Evolutionary conservation across 345 rosid species (phyloP).

Genomic region (Geranium rotundifolium): DNA sequence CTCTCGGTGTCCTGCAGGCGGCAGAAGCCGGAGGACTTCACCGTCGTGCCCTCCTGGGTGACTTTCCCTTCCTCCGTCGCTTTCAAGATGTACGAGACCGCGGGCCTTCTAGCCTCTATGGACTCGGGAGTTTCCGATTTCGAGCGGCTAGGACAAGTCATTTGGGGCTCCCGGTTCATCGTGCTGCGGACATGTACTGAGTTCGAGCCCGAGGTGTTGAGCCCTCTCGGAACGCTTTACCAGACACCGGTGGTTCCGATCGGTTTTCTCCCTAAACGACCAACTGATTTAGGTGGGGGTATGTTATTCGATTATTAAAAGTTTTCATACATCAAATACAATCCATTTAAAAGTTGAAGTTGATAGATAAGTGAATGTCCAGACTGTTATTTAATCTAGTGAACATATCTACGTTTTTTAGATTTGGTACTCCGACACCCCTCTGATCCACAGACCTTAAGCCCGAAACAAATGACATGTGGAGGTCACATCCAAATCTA

Average conservation of each 20-base stretch:
- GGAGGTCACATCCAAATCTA: too few species aligned
- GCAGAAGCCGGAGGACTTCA: constrained; percentile 17
- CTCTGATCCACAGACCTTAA: too few species aligned
- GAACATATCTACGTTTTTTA: too few species aligned
- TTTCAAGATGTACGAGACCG: constrained; percentile 10
- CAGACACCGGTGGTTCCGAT: constrained; percentile 2
- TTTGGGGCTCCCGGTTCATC: constrained; percentile 3
- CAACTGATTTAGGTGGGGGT: too few species aligned
- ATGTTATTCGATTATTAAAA: too few species aligned
- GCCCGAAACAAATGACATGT: too few species aligned
- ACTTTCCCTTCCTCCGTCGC: constrained; percentile 10
- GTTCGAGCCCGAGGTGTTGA: constrained; percentile 10
- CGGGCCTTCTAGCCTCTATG: constrained; percentile 1
- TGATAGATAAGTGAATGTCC: too few species aligned
- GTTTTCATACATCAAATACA: too few species aligned
- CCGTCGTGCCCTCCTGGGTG: constrained; percentile 23
- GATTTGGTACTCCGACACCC: too few species aligned
- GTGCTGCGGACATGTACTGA: constrained; percentile 9
- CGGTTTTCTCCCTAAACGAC: constrained; percentile 6
- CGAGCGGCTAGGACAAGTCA: background rate
- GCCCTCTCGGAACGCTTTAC: constrained; percentile 1
- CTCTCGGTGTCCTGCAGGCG: constrained; percentile 4
- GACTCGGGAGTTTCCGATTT: constrained; percentile 5
- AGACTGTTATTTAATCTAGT: too few species aligned
- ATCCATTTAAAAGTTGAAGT: too few species aligned